A percentile compares a stretch with the other conserved stretches of the same genome.
These are phyloP conservation scores for Quillaja saponaria DNA, from an alignment of 306 rosid genomes.

Conservation along the genomic window DNA sequence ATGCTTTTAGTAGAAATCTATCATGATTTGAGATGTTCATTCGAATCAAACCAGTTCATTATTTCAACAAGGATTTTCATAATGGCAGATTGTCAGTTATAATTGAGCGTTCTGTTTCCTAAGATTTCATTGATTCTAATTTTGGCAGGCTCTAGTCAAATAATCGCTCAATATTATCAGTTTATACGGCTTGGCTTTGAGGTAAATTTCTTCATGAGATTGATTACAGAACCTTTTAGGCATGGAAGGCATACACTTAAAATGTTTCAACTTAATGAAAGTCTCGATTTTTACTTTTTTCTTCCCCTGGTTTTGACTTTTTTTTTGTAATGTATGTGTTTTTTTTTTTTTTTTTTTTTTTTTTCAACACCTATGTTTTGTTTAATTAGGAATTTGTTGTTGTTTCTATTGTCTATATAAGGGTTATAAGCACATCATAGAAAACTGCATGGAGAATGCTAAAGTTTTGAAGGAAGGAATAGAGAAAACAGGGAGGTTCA, in stretches of 20 bases:
- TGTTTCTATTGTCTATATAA: conserved; percentile 19
- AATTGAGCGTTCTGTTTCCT: too few species aligned
- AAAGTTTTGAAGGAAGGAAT: conserved; percentile 54
- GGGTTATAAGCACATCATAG: conserved; percentile 83
- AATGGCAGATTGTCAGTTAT: too few species aligned
- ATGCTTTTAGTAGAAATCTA: too few species aligned
- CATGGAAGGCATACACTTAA: conserved; percentile 6
- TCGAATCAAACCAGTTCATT: too few species aligned
- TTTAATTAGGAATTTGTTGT: too few species aligned
- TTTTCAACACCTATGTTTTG: too few species aligned
- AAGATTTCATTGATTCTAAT: neutral
- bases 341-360: conserved; percentile 10
- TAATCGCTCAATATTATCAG: conserved; percentile 88
- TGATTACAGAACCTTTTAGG: neutral
- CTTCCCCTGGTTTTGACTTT: neutral
- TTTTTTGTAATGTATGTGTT: conserved; percentile 1
- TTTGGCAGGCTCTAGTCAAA: conserved; percentile 81
- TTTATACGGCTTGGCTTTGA: conserved; percentile 78
- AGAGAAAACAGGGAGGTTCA: conserved; percentile 55
- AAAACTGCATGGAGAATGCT: conserved; percentile 69
- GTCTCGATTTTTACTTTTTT: too few species aligned
- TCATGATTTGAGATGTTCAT: too few species aligned
- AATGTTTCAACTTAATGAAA: too few species aligned
- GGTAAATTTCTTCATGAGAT: conserved; percentile 43
- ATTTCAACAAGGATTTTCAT: too few species aligned